phyloP scores from a whole-genome alignment of 176 grass and related monocot species.

The Eremochloa ophiuroides region DNA sequence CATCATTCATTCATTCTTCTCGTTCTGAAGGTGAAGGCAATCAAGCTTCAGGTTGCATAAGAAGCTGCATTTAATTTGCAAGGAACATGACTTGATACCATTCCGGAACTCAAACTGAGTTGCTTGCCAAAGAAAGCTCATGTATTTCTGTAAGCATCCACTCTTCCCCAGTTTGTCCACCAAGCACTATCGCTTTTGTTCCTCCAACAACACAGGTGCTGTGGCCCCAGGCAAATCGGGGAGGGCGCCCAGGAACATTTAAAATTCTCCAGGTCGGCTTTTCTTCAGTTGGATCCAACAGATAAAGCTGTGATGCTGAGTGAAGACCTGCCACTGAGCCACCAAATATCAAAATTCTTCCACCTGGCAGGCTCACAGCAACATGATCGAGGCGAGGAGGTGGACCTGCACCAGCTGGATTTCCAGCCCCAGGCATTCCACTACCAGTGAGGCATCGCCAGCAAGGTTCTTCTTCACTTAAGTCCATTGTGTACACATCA shows the following conservation, averaged over 20 bases:
- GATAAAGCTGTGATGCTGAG: constrained; percentile 80
- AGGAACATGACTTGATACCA: neutral
- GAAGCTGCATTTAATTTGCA: neutral
- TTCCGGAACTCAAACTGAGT: constrained; percentile 31
- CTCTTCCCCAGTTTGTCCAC: constrained; percentile 92
- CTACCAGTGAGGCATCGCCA: constrained; percentile 88
- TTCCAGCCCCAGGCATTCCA: constrained; percentile 86
- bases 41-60: constrained; percentile 13
- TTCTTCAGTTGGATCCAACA: constrained; percentile 90
- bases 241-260: constrained; percentile 73
- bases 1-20: neutral
- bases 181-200: constrained; percentile 83
- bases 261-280: constrained; percentile 90
- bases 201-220: constrained; percentile 88
- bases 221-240: constrained; percentile 84
- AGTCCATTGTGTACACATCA: constrained; percentile 91
- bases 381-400: constrained; percentile 93
- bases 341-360: constrained; percentile 83
- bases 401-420: constrained; percentile 77
- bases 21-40: constrained; percentile 2
- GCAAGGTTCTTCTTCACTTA: constrained; percentile 78
- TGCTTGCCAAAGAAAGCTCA: constrained; percentile 67
- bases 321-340: constrained; percentile 92
- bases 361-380: constrained; percentile 71
- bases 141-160: constrained; percentile 95